phyloP scores from a whole-genome alignment of 2,329 filamentous ascomycete species.

The Bimuria novae-zelandiae region DNA sequence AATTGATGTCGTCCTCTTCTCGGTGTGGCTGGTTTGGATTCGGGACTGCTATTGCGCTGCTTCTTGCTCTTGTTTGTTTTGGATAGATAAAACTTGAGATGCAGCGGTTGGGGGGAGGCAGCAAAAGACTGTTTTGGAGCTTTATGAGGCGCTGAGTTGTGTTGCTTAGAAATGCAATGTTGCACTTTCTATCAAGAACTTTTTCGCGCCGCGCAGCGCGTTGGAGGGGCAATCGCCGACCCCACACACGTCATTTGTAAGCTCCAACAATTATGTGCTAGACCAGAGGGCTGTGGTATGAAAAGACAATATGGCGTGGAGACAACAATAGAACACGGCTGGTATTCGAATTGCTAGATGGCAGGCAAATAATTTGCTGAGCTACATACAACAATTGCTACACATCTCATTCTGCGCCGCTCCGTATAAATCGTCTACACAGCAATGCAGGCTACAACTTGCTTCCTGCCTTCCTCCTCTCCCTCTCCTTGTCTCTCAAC shows the following conservation, averaged over 20 bases:
- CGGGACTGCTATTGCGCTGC: conserved; percentile 28
- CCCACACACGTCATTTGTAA: too few species aligned
- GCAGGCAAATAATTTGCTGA: too few species aligned
- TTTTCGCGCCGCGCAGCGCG: conserved; percentile 36
- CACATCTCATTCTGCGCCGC: too few species aligned
- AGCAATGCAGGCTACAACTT: conserved; percentile 69
- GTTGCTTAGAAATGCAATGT: conserved; percentile 45
- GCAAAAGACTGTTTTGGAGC: neutral
- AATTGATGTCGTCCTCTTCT: conserved; percentile 56
- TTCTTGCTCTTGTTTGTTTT: too few species aligned
- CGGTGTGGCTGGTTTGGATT: conserved; percentile 32
- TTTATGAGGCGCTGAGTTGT: conserved; percentile 18
- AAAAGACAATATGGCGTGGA: too few species aligned
- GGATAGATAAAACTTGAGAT: too few species aligned
- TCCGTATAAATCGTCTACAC: too few species aligned
- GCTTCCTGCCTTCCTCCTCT: conserved; percentile 65
- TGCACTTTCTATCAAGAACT: conserved; percentile 29
- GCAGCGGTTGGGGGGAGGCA: neutral
- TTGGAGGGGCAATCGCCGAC: conserved; percentile 27
- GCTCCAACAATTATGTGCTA: too few species aligned
- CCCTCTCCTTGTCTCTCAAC: conserved; percentile 75
- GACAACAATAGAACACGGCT: too few species aligned
- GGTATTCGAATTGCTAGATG: too few species aligned
- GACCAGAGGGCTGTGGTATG: too few species aligned
- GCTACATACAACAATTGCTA: too few species aligned